Base-by-base conservation (phyloP, 2,329 filamentous ascomycete species). In the Aspergillus udagawae region DNA sequence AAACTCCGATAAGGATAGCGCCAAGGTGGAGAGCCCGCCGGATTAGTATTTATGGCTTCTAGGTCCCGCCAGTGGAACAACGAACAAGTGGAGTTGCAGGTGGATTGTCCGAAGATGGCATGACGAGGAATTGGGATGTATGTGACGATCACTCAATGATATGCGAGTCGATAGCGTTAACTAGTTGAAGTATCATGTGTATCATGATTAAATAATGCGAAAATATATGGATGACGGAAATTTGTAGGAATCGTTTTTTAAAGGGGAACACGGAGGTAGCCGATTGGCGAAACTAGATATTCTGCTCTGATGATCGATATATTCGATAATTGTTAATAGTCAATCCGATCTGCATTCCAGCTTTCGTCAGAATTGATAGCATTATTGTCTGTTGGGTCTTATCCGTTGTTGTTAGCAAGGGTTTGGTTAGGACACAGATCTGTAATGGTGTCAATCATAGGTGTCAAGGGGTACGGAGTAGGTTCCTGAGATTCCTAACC, bases 71-170 rank as follows among this genome's bases (percentile, higher is more conserved):
- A 47, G 44, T 47, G 48, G 50, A 41, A 49, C 32, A 52, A 49
- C 42, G 29, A 51, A 47, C 38, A 41, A 32, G 42, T 56, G 54
- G 57, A 54, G 44, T 44, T 49, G 51, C 45, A 32, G 52, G 35
- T 44, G 45, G 45, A 50, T 56, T 59, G 53, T 60, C 60, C 59
- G 51, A 60, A 63, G 50, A 61, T 38, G 60, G 62, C 51, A 64
- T 63, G 58, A 59, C 60, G 62, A 59, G 49, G 52, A 54, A 42
- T 50, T 17, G 53, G 47, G 17, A 3, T 29, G n/a, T 42, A 41
- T 53, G 42, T 28, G 49, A 27, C n/a, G 14, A 25, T 53, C 47
- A 32, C 20, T 27, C 49, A 38, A 51, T 38, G 53, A 29, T 35
- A 17, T 51, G 25, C 45, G 14, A 23, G 44, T 47, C 44, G 21